Percentiles rank a stretch among this genome's conserved stretches.
phyloP scores from a whole-genome alignment of 345 rosid species.

The Physaria fendleri region DNA sequence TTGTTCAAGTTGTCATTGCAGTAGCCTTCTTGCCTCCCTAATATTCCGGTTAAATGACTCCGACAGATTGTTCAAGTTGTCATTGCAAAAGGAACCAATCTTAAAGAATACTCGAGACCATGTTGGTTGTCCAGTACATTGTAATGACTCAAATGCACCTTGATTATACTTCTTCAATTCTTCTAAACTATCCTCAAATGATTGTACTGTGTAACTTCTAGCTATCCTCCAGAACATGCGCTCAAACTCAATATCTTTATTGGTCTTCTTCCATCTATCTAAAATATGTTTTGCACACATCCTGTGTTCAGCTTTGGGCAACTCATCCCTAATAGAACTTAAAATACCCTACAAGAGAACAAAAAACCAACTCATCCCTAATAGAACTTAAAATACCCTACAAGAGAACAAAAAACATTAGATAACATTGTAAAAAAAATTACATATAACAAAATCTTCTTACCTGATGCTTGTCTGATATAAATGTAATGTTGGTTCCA shows the following conservation, averaged over 20 bases:
- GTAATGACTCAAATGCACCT: background rate
- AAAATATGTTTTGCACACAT: background rate
- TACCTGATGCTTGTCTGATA: background rate
- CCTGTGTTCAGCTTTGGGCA: background rate
- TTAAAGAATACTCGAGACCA: background rate
- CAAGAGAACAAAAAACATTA: background rate
- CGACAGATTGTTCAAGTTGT: background rate
- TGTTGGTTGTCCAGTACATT: background rate
- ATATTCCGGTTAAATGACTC: background rate
- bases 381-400: too few species aligned
- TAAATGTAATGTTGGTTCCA: background rate
- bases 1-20: slow-evolving; percentile 7
- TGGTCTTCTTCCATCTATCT: background rate
- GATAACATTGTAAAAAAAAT: background rate
- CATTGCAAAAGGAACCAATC: background rate
- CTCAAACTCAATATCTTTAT: background rate
- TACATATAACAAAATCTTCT: background rate
- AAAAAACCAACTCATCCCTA: too few species aligned
- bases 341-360: too few species aligned
- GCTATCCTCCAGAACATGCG: background rate
- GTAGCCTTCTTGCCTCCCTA: background rate
- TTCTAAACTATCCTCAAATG: background rate
- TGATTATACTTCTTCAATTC: background rate
- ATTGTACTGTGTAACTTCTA: background rate
- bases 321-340: background rate